Conservation (phyloP, 305 asterid species). For the Ilex paraguariensis region DNA sequence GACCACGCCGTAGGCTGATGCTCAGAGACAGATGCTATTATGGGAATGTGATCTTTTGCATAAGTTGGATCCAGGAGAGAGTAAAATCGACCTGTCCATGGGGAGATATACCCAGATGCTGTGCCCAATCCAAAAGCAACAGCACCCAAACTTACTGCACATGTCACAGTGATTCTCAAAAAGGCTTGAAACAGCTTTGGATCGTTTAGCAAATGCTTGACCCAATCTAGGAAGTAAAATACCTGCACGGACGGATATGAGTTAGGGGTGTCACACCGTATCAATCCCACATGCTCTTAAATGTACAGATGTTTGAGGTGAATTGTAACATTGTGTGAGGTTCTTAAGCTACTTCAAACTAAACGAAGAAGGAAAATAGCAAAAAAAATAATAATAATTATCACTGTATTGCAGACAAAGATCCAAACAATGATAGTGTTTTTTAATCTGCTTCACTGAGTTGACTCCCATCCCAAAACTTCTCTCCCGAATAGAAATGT, state of each 20-base stretch:
- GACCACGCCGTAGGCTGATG: constrained; percentile 99
- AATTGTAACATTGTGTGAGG: too few species aligned
- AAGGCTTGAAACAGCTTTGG: constrained; percentile 84
- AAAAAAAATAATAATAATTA: too few species aligned
- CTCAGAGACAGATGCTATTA: constrained; percentile 97
- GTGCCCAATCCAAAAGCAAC: constrained; percentile 90
- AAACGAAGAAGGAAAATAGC: too few species aligned
- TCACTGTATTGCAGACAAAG: too few species aligned
- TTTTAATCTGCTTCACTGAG: too few species aligned
- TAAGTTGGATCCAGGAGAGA: constrained; percentile 96
- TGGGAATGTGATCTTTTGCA: constrained; percentile 97
- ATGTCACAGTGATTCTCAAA: constrained; percentile 77
- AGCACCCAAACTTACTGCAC: constrained; percentile 75
- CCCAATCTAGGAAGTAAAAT: constrained; percentile 93
- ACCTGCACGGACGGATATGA: constrained; percentile 44
- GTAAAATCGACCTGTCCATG: constrained; percentile 99
- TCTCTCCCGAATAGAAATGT: too few species aligned
- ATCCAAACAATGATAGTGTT: too few species aligned
- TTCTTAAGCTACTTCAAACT: too few species aligned
- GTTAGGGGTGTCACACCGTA: too few species aligned
- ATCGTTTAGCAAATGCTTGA: constrained; percentile 78
- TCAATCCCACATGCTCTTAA: too few species aligned
- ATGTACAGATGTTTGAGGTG: too few species aligned
- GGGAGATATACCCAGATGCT: constrained; percentile 97
- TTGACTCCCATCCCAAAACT: too few species aligned